Conservation (phyloP, 495 filamentous ascomycete genomes). For the Neurospora sublineolata region DNA sequence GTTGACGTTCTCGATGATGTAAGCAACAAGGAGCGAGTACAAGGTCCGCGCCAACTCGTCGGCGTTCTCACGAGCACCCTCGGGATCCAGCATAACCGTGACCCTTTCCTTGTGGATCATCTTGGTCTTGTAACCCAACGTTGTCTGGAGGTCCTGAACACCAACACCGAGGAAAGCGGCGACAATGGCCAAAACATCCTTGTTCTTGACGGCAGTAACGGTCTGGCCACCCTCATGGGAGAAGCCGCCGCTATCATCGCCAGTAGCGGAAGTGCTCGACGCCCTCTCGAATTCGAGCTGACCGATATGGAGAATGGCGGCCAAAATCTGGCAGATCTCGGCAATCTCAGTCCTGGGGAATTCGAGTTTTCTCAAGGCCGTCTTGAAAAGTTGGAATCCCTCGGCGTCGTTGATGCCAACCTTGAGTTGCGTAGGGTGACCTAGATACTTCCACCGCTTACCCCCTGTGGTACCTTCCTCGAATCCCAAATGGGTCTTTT, state of each 20-base stretch:
- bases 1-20: constrained; percentile 85
- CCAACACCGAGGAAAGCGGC: constrained; percentile 86
- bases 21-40: constrained; percentile 91
- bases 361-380: constrained; percentile 81
- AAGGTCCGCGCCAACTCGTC: constrained; percentile 88
- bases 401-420: constrained; percentile 92
- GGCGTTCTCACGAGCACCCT: constrained; percentile 78
- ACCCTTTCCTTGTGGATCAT: constrained; percentile 90
- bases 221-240: constrained; percentile 87
- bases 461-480: constrained; percentile 48
- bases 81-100: constrained; percentile 91
- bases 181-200: constrained; percentile 73
- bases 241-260: constrained; percentile 89
- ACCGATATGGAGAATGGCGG: constrained; percentile 85
- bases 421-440: constrained; percentile 91
- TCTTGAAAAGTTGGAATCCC: constrained; percentile 97
- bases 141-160: constrained; percentile 68
- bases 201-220: constrained; percentile 81
- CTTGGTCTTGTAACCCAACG: constrained; percentile 88
- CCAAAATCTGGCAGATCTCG: constrained; percentile 88
- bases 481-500: constrained; percentile 81
- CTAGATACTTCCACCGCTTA: constrained; percentile 89
- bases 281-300: constrained; percentile 82
- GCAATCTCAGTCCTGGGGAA: constrained; percentile 90
- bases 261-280: constrained; percentile 62